Evolutionary conservation across 192 early-diverging fungal genomes (phyloP).

Genomic region (Chytriomyces hyalinus): DNA sequence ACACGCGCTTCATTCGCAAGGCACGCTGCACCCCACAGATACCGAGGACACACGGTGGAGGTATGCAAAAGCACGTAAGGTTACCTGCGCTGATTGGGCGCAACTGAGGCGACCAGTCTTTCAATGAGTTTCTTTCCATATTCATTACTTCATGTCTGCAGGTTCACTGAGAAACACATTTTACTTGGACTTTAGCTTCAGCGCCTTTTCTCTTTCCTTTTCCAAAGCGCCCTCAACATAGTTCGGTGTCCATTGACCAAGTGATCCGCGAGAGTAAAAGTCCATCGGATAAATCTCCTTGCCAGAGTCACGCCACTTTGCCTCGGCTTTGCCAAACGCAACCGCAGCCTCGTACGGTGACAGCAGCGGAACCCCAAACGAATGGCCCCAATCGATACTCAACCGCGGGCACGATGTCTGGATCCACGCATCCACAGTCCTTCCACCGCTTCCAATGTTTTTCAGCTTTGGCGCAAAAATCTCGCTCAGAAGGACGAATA

Average conservation of each 20-base stretch:
- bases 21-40: background rate
- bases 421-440: constrained; percentile 73
- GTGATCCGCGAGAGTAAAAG: constrained; percentile 89
- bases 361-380: constrained; percentile 87
- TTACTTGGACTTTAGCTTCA: background rate
- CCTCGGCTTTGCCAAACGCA: constrained; percentile 76
- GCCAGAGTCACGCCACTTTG: constrained; percentile 60
- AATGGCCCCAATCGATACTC: constrained; percentile 99
- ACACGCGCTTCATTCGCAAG: background rate
- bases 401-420: constrained; percentile 96
- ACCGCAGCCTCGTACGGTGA: constrained; percentile 96
- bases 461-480: constrained; percentile 93
- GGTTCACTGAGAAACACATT: background rate
- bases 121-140: background rate
- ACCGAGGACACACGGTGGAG: background rate
- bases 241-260: constrained; percentile 95
- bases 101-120: background rate
- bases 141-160: background rate
- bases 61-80: background rate
- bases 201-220: constrained; percentile 9
- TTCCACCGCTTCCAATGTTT: constrained; percentile 62
- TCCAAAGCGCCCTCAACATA: constrained; percentile 52
- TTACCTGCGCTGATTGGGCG: background rate
- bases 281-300: constrained; percentile 91
- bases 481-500: constrained; percentile 85